Evolutionary conservation across 2,329 filamentous ascomycete genomes (phyloP), one percentile per base, ranked within the genome.

Genomic region (Colletotrichum sansevieriae): DNA sequence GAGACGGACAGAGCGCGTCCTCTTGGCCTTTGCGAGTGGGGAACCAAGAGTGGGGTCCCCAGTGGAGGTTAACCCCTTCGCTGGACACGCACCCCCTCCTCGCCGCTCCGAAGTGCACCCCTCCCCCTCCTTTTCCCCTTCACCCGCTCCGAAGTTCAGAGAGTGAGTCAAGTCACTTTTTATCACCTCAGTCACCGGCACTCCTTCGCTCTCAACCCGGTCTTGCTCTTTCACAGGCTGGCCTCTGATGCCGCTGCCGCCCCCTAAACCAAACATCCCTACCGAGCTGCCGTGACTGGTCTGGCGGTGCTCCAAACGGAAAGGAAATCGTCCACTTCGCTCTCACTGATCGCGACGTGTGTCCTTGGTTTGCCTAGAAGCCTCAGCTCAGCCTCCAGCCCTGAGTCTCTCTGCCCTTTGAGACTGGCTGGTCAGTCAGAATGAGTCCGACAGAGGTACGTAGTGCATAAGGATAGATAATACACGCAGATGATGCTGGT

Each of bases 1-100:
- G 65, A 59, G 54, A 54, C 54, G 46, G 44, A 61, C 65, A 68
- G 54, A 68, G 65, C 65, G 65, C 61, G 65, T 66, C 56, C 62
- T 56, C 66, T 69, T 66, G 49, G 62, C 66, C 66, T 69, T 51
- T 58, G 13, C 15, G 15, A 51, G 56, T 66, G 63, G 43, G 18
- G 29, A 52, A 6, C 35, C 12, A 35, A 44, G n/a, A 47, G 47
- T 65, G 63, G 63, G 56, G 41, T 51, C 47, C 47, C 47, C 22
- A 55, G 41, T 68, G 62, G 47, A 44, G 62, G 41, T 57, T 41
- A 56, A 39, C 57, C 49, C 25, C 37, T 3, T 35, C 49, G 33
- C 20, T 10, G 22, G 22, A 7, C 7, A 43, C 46, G 44, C 61
- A 35, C 65, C 29, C 29, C 29, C 52, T 51, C 43, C 22, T 46